These are phyloP conservation scores for Plasmodium vivax DNA, from an alignment of 169 alveolate genomes.

Conservation along the genomic window DNA sequence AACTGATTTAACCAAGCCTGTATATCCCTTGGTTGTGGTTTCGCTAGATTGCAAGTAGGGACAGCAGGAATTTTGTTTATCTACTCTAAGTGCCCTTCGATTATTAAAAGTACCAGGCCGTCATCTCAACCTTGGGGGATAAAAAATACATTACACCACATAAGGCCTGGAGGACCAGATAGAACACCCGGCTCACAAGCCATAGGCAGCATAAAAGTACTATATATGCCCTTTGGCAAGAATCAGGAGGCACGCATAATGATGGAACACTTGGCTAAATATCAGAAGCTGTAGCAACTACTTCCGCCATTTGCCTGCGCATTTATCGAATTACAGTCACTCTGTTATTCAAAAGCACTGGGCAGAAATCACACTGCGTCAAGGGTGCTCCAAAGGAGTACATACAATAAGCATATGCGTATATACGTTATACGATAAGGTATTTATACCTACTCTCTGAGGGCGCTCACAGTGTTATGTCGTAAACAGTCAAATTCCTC, in stretches of 20 bases:
- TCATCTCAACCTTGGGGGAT: background rate
- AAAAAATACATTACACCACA: background rate
- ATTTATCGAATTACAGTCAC: conserved; percentile 91
- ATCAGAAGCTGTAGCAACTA: conserved; percentile 90
- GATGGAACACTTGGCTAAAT: conserved; percentile 94
- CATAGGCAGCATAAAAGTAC: background rate
- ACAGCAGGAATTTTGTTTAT: conserved; percentile 93
- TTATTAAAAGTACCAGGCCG: conserved; percentile 4
- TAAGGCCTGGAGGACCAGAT: background rate
- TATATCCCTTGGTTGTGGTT: conserved; percentile 94
- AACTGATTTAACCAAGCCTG: conserved; percentile 95
- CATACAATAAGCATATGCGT: background rate
- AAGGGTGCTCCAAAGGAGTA: conserved; percentile 23
- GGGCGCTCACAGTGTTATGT: conserved; percentile 94
- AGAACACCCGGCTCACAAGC: background rate
- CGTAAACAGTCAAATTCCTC: conserved; percentile 94
- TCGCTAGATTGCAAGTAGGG: conserved; percentile 95
- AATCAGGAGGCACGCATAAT: conserved; percentile 78
- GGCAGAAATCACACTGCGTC: conserved; percentile 95
- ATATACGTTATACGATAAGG: background rate
- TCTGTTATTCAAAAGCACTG: conserved; percentile 93
- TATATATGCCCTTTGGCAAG: background rate
- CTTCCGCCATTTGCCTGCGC: conserved; percentile 96
- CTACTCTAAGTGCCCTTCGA: conserved; percentile 92
- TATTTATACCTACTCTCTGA: conserved; percentile 78